phyloP scores from a whole-genome alignment of 2,329 filamentous ascomycete genomes.

The Penicillium glabrum region DNA sequence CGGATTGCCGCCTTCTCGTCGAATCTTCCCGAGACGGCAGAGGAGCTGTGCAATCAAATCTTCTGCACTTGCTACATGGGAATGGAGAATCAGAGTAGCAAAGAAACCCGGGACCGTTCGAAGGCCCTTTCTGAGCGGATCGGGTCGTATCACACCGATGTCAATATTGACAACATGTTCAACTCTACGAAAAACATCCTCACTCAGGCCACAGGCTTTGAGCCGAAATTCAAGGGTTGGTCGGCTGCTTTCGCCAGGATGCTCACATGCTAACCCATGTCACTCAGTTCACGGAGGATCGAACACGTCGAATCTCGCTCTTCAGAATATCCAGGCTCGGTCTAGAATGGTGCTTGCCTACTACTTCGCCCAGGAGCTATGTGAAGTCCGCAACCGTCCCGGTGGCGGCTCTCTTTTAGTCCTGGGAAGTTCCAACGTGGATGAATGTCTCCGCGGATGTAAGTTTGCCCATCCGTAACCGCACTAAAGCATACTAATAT shows the following conservation, averaged over 20 bases:
- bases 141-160: slow-evolving; percentile 10
- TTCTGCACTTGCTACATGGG: slow-evolving; percentile 71
- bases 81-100: slow-evolving; percentile 61
- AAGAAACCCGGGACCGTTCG: slow-evolving; percentile 67
- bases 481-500: background rate
- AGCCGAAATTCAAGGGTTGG: slow-evolving; percentile 10
- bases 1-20: slow-evolving; percentile 51
- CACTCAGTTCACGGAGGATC: slow-evolving; percentile 5
- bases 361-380: slow-evolving; percentile 9
- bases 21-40: slow-evolving; percentile 56
- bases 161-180: slow-evolving; percentile 8
- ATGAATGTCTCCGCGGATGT: slow-evolving; percentile 11
- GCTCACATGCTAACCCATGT: background rate
- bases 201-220: slow-evolving; percentile 6
- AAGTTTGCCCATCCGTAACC: background rate
- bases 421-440: slow-evolving; percentile 9
- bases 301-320: slow-evolving; percentile 6
- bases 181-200: slow-evolving; percentile 10
- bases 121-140: slow-evolving; percentile 30
- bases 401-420: slow-evolving; percentile 7
- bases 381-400: slow-evolving; percentile 5
- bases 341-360: slow-evolving; percentile 10
- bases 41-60: slow-evolving; percentile 60
- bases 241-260: background rate
- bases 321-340: slow-evolving; percentile 10